phyloP scores from a whole-genome alignment of 1,284 basidiomycete genomes.

The Leccinum solheimii region DNA sequence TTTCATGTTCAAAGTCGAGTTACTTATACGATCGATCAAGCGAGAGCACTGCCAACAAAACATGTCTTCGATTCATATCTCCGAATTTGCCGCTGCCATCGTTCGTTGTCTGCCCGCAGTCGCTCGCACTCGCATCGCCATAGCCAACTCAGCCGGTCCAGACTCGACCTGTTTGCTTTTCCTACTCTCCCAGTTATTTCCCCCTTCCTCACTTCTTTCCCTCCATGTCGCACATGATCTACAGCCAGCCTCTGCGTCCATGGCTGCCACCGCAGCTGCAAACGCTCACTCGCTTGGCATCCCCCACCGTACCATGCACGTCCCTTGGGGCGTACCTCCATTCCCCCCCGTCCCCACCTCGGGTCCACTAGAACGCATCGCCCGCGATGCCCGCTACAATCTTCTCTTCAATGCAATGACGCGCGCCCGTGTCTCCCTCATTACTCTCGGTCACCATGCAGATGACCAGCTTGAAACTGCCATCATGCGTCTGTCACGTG shows the following conservation, averaged over 20 bases:
- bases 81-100: slow-evolving; percentile 46
- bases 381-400: slow-evolving; percentile 59
- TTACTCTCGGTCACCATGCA: slow-evolving; percentile 72
- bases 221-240: slow-evolving; percentile 68
- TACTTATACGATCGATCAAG: neutral
- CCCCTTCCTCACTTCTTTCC: slow-evolving; percentile 46
- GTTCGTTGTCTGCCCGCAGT: slow-evolving; percentile 11
- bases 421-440: slow-evolving; percentile 35
- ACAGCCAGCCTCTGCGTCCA: slow-evolving; percentile 53
- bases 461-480: slow-evolving; percentile 81
- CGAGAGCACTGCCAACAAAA: neutral
- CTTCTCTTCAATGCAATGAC: slow-evolving; percentile 54
- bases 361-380: slow-evolving; percentile 51
- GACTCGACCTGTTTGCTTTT: slow-evolving; percentile 77
- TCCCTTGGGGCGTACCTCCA: slow-evolving; percentile 57
- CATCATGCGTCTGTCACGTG: slow-evolving; percentile 62
- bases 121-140: slow-evolving; percentile 35
- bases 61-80: slow-evolving; percentile 35
- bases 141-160: slow-evolving; percentile 77
- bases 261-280: slow-evolving; percentile 51
- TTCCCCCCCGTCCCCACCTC: slow-evolving; percentile 47
- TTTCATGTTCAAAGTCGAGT: neutral
- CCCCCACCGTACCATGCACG: slow-evolving; percentile 43
- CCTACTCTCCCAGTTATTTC: slow-evolving; percentile 50
- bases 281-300: slow-evolving; percentile 49